Percentiles rank a stretch among this genome's conserved stretches.
Evolutionary conservation across 177 flowering plant genomes (phyloP).

Genomic region (Vitis hybrid): DNA sequence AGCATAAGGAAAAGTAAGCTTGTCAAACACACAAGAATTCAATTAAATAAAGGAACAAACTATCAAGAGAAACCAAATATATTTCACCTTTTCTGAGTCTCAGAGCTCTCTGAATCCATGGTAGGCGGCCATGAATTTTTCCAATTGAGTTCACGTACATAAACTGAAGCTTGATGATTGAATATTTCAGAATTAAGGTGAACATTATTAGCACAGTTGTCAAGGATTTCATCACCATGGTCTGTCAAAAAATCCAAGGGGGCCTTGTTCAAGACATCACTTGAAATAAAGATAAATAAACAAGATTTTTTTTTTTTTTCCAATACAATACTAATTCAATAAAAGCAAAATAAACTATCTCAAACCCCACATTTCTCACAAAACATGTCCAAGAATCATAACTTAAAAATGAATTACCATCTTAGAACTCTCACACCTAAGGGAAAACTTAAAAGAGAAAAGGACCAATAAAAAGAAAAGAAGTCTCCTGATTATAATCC

Average conservation of each 20-base stretch:
- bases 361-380: too few relatives aligned
- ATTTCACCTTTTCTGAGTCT: conserved; percentile 35
- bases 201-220: conserved; percentile 71
- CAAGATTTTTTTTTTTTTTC: not conserved
- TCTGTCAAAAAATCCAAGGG: conserved; percentile 41
- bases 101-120: conserved; percentile 11
- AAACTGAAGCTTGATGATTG: conserved; percentile 36
- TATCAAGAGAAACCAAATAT: conserved; percentile 3
- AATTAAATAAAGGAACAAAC: too few relatives aligned
- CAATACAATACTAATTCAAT: not conserved
- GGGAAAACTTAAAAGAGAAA: too few relatives aligned
- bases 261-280: not conserved
- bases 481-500: too few relatives aligned
- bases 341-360: too few relatives aligned
- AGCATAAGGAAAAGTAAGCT: not conserved
- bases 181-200: conserved; percentile 51
- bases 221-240: conserved; percentile 59
- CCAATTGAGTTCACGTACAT: conserved; percentile 92
- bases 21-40: not conserved
- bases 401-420: too few relatives aligned
- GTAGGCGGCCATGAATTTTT: conserved; percentile 67
- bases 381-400: too few relatives aligned
- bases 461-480: too few relatives aligned
- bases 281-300: not conserved
- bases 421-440: too few relatives aligned